Evolutionary conservation across 108 stramenopile genomes (phyloP).

Genomic region (Cyclostephanos invisitatus): DNA sequence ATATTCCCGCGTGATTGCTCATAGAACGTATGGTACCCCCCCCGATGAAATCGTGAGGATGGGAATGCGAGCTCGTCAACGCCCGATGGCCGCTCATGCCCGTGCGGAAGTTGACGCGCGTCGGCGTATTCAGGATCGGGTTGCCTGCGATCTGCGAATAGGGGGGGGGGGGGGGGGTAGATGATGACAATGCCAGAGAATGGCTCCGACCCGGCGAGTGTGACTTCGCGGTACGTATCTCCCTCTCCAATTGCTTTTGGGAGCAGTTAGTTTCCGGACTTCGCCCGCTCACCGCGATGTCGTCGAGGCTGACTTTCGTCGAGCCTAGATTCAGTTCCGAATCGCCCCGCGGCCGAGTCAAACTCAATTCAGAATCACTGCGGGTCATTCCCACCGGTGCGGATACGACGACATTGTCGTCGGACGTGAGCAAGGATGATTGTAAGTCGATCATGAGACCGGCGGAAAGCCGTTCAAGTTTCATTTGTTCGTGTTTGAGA

Average conservation of each 20-base stretch:
- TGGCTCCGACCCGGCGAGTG: slow-evolving; percentile 40
- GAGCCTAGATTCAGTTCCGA: not conserved
- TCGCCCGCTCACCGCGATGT: not conserved
- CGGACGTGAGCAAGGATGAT: slow-evolving; percentile 64
- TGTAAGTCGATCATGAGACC: slow-evolving; percentile 74
- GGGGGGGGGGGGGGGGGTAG: slow-evolving; percentile 61
- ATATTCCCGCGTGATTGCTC: slow-evolving; percentile 68
- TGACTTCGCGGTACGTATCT: slow-evolving; percentile 36
- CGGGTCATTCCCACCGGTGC: slow-evolving; percentile 38
- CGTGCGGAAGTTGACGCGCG: slow-evolving; percentile 70
- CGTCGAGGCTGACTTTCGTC: not conserved
- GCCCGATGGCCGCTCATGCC: slow-evolving; percentile 77
- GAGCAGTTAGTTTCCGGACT: not conserved
- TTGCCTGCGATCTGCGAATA: slow-evolving; percentile 51
- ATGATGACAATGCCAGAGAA: not conserved
- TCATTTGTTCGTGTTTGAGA: slow-evolving; percentile 65
- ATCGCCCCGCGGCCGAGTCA: not conserved
- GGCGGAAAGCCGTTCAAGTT: slow-evolving; percentile 71
- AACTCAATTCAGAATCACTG: slow-evolving; percentile 33
- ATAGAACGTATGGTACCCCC: slow-evolving; percentile 48
- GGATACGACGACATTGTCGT: slow-evolving; percentile 55
- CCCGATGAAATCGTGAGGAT: slow-evolving; percentile 66
- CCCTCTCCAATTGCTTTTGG: slow-evolving; percentile 10
- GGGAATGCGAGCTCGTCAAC: slow-evolving; percentile 57
- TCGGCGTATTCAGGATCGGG: slow-evolving; percentile 40